A percentile compares a stretch with the other conserved stretches of the same genome.
phyloP scores from a whole-genome alignment of 2,329 filamentous ascomycete genomes.

The Aciculosporium take region DNA sequence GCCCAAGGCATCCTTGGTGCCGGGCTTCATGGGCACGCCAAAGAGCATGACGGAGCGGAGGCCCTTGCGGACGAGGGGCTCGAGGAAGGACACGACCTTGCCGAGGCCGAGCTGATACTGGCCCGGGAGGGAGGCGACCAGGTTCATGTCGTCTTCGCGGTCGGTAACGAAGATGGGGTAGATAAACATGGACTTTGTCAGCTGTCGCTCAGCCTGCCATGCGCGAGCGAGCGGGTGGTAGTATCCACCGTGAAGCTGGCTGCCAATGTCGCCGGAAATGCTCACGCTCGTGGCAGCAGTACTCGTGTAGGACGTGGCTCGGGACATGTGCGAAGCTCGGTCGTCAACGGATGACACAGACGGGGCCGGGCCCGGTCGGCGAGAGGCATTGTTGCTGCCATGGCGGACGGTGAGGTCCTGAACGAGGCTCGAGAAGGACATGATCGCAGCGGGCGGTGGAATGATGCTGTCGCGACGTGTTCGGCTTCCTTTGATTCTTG shows the following conservation, averaged over 20 bases:
- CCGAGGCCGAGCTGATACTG: conserved; percentile 82
- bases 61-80: conserved; percentile 77
- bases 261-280: conserved; percentile 63
- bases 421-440: conserved; percentile 56
- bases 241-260: conserved; percentile 72
- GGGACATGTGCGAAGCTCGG: conserved; percentile 44
- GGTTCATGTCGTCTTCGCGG: conserved; percentile 77
- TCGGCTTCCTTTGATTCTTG: not conserved
- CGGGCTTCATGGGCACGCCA: conserved; percentile 71
- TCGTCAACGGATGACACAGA: conserved; percentile 46
- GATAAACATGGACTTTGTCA: conserved; percentile 97
- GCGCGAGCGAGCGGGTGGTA: conserved; percentile 63
- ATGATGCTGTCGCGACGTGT: not conserved
- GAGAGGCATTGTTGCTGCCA: conserved; percentile 25
- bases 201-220: conserved; percentile 73
- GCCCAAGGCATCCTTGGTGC: conserved; percentile 79
- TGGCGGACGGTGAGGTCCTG: conserved; percentile 50
- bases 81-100: conserved; percentile 69
- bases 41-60: conserved; percentile 90
- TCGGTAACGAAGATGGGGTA: conserved; percentile 96
- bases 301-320: conserved; percentile 52
- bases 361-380: conserved; percentile 30
- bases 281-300: conserved; percentile 54
- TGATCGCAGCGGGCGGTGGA: conserved; percentile 14
- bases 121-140: conserved; percentile 81